phyloP scores from a whole-genome alignment of 805 yeast genomes.

The Cyberlindnera mississippiensis region DNA sequence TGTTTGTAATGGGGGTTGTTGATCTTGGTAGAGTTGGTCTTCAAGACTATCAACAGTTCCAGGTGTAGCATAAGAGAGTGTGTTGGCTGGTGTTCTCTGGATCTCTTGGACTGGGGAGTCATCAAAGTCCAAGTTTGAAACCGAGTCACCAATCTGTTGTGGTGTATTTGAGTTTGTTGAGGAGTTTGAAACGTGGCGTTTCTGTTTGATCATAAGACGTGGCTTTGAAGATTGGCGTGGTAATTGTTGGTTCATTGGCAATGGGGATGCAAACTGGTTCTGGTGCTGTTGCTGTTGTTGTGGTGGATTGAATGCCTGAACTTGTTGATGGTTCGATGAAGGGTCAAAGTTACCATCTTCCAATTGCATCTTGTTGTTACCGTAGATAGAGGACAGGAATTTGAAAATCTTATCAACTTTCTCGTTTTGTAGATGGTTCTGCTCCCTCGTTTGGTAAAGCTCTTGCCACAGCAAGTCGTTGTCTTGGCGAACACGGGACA shows the following conservation, averaged over 20 bases:
- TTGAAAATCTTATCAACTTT: constrained; percentile 84
- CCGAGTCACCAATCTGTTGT: too few relatives aligned
- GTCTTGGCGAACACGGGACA: constrained; percentile 77
- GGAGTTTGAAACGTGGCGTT: constrained; percentile 16
- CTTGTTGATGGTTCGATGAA: background rate
- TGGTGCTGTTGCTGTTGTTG: background rate
- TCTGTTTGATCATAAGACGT: constrained; percentile 20
- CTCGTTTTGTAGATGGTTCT: constrained; percentile 80
- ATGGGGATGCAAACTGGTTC: background rate
- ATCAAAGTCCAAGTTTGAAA: constrained; percentile 5
- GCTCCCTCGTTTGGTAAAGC: constrained; percentile 74
- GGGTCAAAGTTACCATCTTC: constrained; percentile 15
- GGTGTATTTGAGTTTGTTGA: constrained; percentile 6
- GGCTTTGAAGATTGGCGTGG: constrained; percentile 10
- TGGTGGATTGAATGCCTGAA: background rate
- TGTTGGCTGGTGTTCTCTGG: constrained; percentile 16
- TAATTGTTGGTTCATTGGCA: background rate
- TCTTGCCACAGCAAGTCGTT: constrained; percentile 92
- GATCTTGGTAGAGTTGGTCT: background rate
- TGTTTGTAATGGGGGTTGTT: background rate
- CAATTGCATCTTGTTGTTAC: constrained; percentile 24
- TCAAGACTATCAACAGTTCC: background rate
- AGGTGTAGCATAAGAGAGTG: background rate
- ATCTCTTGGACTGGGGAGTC: constrained; percentile 25
- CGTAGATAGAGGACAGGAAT: constrained; percentile 70